These are phyloP conservation scores for Fusarium nygamai DNA, from an alignment of 2,329 filamentous ascomycete genomes.

Conservation along the genomic window DNA sequence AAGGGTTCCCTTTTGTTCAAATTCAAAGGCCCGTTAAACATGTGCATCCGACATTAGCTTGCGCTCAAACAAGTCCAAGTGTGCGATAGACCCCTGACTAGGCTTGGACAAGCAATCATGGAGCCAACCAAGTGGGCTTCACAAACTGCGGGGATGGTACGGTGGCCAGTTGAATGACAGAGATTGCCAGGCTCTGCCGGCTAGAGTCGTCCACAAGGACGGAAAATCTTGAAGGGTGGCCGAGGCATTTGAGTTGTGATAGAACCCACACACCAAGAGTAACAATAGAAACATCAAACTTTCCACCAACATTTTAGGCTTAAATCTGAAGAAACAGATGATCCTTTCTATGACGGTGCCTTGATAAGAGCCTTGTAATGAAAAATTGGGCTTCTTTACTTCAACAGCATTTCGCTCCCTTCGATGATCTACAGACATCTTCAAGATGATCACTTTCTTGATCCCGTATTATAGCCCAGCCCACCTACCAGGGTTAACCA, in stretches of 20 bases:
- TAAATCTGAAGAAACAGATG: not conserved
- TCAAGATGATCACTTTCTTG: not conserved
- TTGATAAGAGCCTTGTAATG: not conserved
- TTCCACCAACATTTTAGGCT: conserved; percentile 4
- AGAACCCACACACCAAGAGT: conserved; percentile 1
- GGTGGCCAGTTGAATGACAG: conserved; percentile 40
- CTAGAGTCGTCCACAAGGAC: conserved; percentile 38
- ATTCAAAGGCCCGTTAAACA: conserved; percentile 28
- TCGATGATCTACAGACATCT: not conserved
- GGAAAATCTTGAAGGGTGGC: conserved; percentile 36
- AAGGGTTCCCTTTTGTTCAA: conserved; percentile 32
- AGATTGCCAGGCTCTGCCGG: conserved; percentile 12
- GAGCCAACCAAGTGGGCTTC: conserved; percentile 36
- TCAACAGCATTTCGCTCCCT: not conserved
- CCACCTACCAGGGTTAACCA: conserved; percentile 32
- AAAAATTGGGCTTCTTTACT: not conserved
- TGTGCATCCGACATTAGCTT: conserved; percentile 36
- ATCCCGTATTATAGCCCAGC: not conserved
- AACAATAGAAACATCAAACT: conserved; percentile 6
- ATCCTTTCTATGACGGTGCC: not conserved
- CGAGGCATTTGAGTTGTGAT: conserved; percentile 2
- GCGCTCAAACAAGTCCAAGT: conserved; percentile 25
- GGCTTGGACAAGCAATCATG: conserved; percentile 40
- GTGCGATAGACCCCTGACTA: conserved; percentile 43
- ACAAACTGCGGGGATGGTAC: conserved; percentile 36